Evolutionary conservation across 352 stramenopile genomes (phyloP).

Genomic region (Peronospora tabacina): DNA sequence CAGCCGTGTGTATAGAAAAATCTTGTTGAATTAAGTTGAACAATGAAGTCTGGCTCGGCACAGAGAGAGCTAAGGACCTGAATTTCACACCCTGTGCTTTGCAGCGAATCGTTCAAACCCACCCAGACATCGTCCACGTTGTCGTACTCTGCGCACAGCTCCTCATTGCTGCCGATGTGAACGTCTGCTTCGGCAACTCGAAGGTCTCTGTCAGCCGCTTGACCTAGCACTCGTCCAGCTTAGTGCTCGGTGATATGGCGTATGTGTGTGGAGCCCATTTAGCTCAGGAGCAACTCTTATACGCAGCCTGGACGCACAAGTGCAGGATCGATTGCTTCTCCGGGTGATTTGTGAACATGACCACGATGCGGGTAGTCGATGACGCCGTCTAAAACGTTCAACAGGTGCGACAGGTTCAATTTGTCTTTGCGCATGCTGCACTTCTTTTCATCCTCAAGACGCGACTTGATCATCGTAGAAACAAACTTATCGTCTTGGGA

Average conservation of each 20-base stretch:
- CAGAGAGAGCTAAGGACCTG: not conserved
- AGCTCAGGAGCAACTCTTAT: constrained; percentile 73
- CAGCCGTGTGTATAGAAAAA: not conserved
- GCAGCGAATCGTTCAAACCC: not conserved
- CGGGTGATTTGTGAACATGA: no score
- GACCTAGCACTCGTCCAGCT: no score
- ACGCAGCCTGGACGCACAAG: constrained; percentile 87
- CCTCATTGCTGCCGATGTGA: constrained; percentile 50
- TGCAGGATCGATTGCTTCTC: no score
- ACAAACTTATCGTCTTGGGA: constrained; percentile 28
- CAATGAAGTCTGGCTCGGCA: constrained; percentile 13
- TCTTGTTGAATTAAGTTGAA: not conserved
- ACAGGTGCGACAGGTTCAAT: constrained; percentile 67
- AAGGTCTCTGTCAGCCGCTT: constrained; percentile 7
- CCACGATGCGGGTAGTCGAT: no score
- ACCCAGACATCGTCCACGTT: constrained; percentile 33
- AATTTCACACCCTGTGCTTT: not conserved
- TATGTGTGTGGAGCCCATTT: constrained; percentile 44
- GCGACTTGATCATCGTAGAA: no score
- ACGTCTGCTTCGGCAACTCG: constrained; percentile 13
- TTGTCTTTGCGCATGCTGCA: constrained; percentile 37
- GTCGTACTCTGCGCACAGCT: constrained; percentile 46
- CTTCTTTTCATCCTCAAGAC: constrained; percentile 29
- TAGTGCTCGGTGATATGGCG: constrained; percentile 59
- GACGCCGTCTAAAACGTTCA: constrained; percentile 90